Evolutionary conservation across 768 basidiomycete genomes (phyloP).

Genomic region (Lepiota venenata): DNA sequence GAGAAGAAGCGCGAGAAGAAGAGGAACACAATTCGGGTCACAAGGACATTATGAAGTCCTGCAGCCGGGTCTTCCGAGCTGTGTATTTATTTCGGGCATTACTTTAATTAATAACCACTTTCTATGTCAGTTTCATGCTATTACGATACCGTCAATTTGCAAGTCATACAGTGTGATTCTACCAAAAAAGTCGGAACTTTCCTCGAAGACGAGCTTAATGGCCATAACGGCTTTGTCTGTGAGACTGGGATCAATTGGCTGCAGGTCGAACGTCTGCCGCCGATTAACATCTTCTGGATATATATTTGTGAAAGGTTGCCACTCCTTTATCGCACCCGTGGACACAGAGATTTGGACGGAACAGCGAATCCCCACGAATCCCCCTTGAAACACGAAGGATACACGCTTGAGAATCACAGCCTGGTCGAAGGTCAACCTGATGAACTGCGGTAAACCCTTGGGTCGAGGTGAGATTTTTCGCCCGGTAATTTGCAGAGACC

Average conservation of each 20-base stretch:
- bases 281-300: constrained; percentile 83
- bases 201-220: constrained; percentile 70
- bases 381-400: constrained; percentile 77
- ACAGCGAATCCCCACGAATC: constrained; percentile 76
- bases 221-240: constrained; percentile 34
- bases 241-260: constrained; percentile 16
- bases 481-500: neutral
- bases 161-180: constrained; percentile 75
- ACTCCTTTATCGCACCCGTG: constrained; percentile 32
- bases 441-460: constrained; percentile 77
- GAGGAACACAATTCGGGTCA: constrained; percentile 4
- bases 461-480: neutral
- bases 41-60: neutral
- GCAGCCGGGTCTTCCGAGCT: neutral
- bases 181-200: constrained; percentile 85
- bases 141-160: constrained; percentile 31
- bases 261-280: constrained; percentile 62
- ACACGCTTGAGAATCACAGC: constrained; percentile 55
- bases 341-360: constrained; percentile 36
- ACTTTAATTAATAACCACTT: neutral
- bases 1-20: constrained; percentile 22
- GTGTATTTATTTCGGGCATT: constrained; percentile 7
- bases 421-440: constrained; percentile 57
- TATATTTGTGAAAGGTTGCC: constrained; percentile 50
- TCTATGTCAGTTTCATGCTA: constrained; percentile 2